phyloP scores from a whole-genome alignment of 257 asterid genomes.

The Ophiorrhiza pumila region DNA sequence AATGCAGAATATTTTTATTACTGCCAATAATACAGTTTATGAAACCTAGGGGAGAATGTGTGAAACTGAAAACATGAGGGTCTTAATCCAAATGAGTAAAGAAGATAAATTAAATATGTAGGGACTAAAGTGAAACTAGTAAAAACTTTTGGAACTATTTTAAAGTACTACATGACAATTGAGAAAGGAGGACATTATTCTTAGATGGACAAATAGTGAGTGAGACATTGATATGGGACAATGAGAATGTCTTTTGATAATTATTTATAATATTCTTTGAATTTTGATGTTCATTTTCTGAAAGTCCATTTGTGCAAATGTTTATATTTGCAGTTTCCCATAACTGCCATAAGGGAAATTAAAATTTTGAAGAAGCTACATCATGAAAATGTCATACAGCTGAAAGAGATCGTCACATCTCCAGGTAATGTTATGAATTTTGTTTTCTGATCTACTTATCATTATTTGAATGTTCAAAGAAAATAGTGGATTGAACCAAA shows the following conservation, averaged over 20 bases:
- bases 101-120: too few relatives aligned
- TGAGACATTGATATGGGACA: not conserved
- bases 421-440: slow-evolving; percentile 43
- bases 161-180: not conserved
- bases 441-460: not conserved
- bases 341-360: slow-evolving; percentile 86
- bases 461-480: not conserved
- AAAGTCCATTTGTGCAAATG: not conserved
- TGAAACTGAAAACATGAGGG: too few relatives aligned
- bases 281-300: not conserved
- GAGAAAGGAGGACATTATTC: not conserved
- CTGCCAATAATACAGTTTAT: too few relatives aligned
- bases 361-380: slow-evolving; percentile 88
- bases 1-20: not conserved
- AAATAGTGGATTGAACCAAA: not conserved
- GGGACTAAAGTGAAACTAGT: too few relatives aligned
- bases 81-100: too few relatives aligned
- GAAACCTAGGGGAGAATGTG: too few relatives aligned
- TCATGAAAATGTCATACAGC: slow-evolving; percentile 77
- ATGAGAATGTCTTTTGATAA: slow-evolving; percentile 2
- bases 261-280: too few relatives aligned
- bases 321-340: slow-evolving; percentile 64
- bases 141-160: not conserved
- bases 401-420: slow-evolving; percentile 86
- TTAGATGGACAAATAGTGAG: not conserved